phyloP scores from a whole-genome alignment of 2,329 filamentous ascomycete species.

The Chrysosphaeria jannelii region DNA sequence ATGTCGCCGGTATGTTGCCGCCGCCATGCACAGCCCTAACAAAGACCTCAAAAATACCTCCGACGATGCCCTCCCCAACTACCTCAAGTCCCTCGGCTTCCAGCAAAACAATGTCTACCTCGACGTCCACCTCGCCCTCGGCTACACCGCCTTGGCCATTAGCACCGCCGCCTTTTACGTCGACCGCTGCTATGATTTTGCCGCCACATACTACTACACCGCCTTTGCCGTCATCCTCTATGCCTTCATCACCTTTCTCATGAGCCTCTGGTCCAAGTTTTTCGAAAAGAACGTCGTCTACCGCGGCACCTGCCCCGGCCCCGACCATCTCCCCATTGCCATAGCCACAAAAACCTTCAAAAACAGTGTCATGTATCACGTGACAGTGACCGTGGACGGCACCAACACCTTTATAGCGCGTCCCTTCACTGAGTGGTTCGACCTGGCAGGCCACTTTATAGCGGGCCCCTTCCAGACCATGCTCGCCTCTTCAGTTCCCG shows the following conservation, averaged over 20 bases:
- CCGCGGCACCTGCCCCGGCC: constrained; percentile 33
- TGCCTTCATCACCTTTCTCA: constrained; percentile 41
- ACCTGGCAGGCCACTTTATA: constrained; percentile 40
- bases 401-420: constrained; percentile 19
- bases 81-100: constrained; percentile 71
- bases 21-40: too few species aligned
- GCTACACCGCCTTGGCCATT: constrained; percentile 54
- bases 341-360: constrained; percentile 49
- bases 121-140: constrained; percentile 57
- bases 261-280: constrained; percentile 62
- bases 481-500: constrained; percentile 34
- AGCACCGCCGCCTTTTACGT: constrained; percentile 64
- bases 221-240: constrained; percentile 53
- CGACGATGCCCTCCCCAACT: constrained; percentile 81
- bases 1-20: constrained; percentile 22
- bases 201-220: constrained; percentile 56
- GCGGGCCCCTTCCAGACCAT: constrained; percentile 50
- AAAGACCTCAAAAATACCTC: constrained; percentile 78
- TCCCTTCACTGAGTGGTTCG: constrained; percentile 50
- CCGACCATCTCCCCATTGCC: constrained; percentile 19
- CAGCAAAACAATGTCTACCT: constrained; percentile 50
- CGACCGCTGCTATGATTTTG: constrained; percentile 80
- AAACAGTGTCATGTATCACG: constrained; percentile 50
- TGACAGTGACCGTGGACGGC: constrained; percentile 28
- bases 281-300: constrained; percentile 67